Evolutionary conservation across 2,329 filamentous ascomycete species (phyloP).

Genomic region (Calycina herbarum): DNA sequence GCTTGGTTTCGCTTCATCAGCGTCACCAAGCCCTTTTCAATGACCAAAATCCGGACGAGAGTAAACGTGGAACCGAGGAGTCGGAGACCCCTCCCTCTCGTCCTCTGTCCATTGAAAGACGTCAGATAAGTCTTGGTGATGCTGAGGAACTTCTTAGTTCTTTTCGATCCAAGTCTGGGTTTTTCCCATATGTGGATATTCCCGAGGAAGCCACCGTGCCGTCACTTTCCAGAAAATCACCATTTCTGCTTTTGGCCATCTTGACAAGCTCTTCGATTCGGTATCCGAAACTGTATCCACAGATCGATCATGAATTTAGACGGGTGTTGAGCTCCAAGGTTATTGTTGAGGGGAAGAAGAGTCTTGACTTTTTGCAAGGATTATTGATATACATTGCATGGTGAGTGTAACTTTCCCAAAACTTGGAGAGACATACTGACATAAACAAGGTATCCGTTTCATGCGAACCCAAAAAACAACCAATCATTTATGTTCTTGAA

Average conservation of each 20-base stretch:
- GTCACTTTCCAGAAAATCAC: slow-evolving; percentile 28
- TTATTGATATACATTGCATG: slow-evolving; percentile 60
- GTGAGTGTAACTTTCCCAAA: slow-evolving; percentile 39
- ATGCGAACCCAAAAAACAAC: slow-evolving; percentile 33
- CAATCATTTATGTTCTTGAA: slow-evolving; percentile 36
- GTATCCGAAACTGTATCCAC: slow-evolving; percentile 30
- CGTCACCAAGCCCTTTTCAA: slow-evolving; percentile 31
- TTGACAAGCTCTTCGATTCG: slow-evolving; percentile 30
- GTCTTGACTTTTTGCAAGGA: slow-evolving; percentile 56
- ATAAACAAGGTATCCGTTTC: slow-evolving; percentile 32
- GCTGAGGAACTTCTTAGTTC: slow-evolving; percentile 28
- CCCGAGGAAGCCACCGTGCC: slow-evolving; percentile 27
- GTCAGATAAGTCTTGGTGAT: slow-evolving; percentile 27
- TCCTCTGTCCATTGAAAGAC: slow-evolving; percentile 23
- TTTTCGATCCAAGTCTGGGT: slow-evolving; percentile 23
- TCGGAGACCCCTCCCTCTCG: not conserved
- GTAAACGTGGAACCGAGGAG: not conserved
- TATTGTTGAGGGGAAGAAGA: slow-evolving; percentile 57
- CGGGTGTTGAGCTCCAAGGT: slow-evolving; percentile 33
- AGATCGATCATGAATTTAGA: slow-evolving; percentile 35
- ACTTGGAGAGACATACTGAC: not conserved
- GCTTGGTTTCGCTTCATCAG: slow-evolving; percentile 24
- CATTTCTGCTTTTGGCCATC: slow-evolving; percentile 34
- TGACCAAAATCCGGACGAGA: slow-evolving; percentile 16
- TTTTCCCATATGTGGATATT: slow-evolving; percentile 35